A percentile compares a stretch with the other conserved stretches of the same genome.
Evolutionary conservation across 2,329 filamentous ascomycete genomes (phyloP).

Genomic region (Ascochyta fabae): DNA sequence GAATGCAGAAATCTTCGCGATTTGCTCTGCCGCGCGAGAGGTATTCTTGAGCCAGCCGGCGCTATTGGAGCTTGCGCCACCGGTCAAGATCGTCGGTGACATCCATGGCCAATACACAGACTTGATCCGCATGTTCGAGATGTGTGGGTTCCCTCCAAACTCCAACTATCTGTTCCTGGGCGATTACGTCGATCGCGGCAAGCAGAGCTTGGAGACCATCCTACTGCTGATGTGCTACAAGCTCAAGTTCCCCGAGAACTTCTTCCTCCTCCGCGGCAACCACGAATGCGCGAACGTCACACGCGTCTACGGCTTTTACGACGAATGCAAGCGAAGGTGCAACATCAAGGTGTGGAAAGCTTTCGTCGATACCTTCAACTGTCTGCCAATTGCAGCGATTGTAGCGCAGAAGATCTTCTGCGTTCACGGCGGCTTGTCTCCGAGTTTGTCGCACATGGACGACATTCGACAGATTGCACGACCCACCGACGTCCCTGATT

Average conservation of each 20-base stretch:
- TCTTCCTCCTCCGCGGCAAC: constrained; percentile 92
- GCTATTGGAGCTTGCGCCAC: constrained; percentile 86
- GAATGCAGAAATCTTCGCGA: constrained; percentile 95
- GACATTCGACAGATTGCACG: constrained; percentile 95
- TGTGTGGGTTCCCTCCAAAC: constrained; percentile 93
- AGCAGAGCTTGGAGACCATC: constrained; percentile 95
- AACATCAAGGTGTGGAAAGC: constrained; percentile 99
- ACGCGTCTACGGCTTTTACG: constrained; percentile 95
- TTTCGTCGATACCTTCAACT: constrained; percentile 96
- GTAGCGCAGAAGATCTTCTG: constrained; percentile 98
- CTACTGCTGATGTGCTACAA: constrained; percentile 94
- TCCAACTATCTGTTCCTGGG: constrained; percentile 94
- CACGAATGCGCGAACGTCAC: constrained; percentile 98
- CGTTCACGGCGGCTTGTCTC: constrained; percentile 92
- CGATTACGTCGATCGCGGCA: constrained; percentile 95
- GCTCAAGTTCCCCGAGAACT: constrained; percentile 96
- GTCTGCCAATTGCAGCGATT: constrained; percentile 92
- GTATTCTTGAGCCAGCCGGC: constrained; percentile 91
- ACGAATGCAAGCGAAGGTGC: constrained; percentile 94
- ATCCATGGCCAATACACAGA: constrained; percentile 97
- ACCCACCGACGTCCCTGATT: constrained; percentile 96
- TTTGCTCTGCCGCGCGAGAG: constrained; percentile 88
- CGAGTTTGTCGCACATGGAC: constrained; percentile 94
- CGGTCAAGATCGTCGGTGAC: constrained; percentile 97
- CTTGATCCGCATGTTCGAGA: constrained; percentile 95